A percentile compares a stretch with the other conserved stretches of the same genome.
Conservation (phyloP, 768 basidiomycete species). For the Tylopilus felleus region DNA sequence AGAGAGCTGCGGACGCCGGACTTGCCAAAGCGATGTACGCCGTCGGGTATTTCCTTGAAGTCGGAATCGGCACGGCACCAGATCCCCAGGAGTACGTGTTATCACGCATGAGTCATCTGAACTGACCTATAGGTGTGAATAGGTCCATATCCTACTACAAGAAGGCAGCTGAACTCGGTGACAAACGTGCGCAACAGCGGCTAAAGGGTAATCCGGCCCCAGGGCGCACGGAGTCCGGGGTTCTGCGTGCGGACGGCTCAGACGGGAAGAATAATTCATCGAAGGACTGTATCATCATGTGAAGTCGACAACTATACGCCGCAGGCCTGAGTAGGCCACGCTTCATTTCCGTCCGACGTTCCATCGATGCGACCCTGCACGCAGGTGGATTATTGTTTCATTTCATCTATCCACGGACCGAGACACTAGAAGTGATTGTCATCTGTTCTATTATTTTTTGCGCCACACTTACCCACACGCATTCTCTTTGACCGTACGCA, state of each 20-base stretch:
- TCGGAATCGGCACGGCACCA: constrained; percentile 79
- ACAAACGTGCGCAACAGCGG: constrained; percentile 88
- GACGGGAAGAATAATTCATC: constrained; percentile 52
- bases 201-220: constrained; percentile 60
- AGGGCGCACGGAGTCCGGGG: constrained; percentile 59
- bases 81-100: constrained; percentile 62
- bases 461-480: constrained; percentile 7
- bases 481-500: neutral
- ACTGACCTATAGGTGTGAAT: constrained; percentile 4
- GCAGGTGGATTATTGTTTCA: constrained; percentile 3
- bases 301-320: constrained; percentile 22
- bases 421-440: constrained; percentile 9
- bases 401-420: constrained; percentile 20
- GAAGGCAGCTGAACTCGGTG: constrained; percentile 85
- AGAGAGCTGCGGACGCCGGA: constrained; percentile 89
- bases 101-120: constrained; percentile 3
- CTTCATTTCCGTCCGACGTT: constrained; percentile 18
- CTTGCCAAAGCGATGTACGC: constrained; percentile 97
- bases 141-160: constrained; percentile 84
- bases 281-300: constrained; percentile 90
- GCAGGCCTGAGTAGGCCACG: constrained; percentile 3
- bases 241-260: constrained; percentile 50
- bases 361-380: neutral
- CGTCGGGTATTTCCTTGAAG: constrained; percentile 95
- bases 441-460: constrained; percentile 9